Percentiles rank a stretch among this genome's conserved stretches.
phyloP scores from a whole-genome alignment of 139 green algal genomes.

The Tetradesmus obliquus region DNA sequence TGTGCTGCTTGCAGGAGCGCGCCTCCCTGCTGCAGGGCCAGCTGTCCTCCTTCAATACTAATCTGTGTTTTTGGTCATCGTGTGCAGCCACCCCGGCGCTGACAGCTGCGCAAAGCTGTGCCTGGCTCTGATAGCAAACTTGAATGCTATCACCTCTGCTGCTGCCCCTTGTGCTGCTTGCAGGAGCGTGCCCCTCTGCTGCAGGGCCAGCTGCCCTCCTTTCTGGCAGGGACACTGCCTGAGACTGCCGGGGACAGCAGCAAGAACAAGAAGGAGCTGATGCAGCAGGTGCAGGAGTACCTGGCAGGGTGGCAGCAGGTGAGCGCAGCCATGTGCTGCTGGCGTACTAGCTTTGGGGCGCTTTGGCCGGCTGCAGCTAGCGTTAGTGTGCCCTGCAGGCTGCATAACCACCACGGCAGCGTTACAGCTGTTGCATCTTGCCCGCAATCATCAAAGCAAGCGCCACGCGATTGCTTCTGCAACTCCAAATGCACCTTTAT shows the following conservation, averaged over 20 bases:
- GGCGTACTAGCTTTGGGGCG: not conserved
- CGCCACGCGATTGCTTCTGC: too few species aligned
- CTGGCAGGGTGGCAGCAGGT: constrained; percentile 49
- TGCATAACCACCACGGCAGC: too few species aligned
- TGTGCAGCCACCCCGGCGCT: too few species aligned
- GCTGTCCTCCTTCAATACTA: not conserved
- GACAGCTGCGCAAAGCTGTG: too few species aligned
- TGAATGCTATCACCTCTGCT: not conserved
- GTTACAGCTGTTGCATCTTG: too few species aligned
- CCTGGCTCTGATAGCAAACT: not conserved
- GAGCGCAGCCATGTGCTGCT: not conserved
- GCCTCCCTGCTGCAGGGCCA: not conserved
- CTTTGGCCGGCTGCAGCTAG: too few species aligned
- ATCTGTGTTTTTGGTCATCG: too few species aligned
- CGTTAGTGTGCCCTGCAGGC: too few species aligned
- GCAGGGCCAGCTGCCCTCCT: constrained; percentile 14
- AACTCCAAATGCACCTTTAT: too few species aligned
- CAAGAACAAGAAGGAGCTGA: constrained; percentile 45
- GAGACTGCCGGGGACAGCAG: not conserved
- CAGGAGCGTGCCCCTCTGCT: constrained; percentile 27
- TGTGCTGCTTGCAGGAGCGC: not conserved
- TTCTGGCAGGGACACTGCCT: constrained; percentile 43
- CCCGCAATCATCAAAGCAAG: too few species aligned
- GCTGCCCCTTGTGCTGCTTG: not conserved
- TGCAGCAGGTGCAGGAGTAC: constrained; percentile 56